Evolutionary conservation across 352 stramenopile genomes (phyloP).

Genomic region (Globisporangium mamillatum): DNA sequence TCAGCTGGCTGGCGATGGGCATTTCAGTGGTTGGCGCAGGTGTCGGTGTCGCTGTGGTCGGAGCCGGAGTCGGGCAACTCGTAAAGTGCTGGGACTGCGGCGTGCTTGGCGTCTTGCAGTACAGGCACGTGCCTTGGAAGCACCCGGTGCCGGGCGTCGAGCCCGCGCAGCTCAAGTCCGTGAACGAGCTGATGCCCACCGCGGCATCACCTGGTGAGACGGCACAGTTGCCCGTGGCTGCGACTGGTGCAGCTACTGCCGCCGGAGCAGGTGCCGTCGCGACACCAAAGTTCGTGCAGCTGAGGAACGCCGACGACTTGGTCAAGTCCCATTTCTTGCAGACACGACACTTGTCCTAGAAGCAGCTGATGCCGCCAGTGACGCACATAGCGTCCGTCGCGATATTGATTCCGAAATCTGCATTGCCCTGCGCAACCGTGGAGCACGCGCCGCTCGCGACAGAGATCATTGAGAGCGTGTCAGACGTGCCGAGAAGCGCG

Average conservation of each 20-base stretch:
- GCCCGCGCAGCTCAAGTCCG: neutral
- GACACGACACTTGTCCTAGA: constrained; percentile 24
- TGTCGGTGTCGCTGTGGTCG: neutral
- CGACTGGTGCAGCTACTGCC: neutral
- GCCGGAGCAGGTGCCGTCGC: neutral
- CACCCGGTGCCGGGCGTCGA: neutral
- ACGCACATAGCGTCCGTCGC: constrained; percentile 15
- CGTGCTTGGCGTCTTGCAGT: neutral
- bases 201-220: constrained; percentile 1
- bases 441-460: no score
- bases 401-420: constrained; percentile 9
- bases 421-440: neutral
- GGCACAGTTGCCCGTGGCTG: neutral
- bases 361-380: constrained; percentile 26
- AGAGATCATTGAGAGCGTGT: no score
- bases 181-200: neutral
- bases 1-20: constrained; percentile 6
- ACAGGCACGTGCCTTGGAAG: constrained; percentile 1
- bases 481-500: no score
- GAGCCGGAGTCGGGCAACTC: neutral
- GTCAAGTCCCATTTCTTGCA: constrained; percentile 27
- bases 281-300: constrained; percentile 8
- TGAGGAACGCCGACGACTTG: constrained; percentile 15
- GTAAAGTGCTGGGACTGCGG: neutral
- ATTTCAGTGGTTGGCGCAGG: neutral